Evolutionary conservation across 23 red algal species (phyloP).

Genomic region (Agarophyton chilense): DNA sequence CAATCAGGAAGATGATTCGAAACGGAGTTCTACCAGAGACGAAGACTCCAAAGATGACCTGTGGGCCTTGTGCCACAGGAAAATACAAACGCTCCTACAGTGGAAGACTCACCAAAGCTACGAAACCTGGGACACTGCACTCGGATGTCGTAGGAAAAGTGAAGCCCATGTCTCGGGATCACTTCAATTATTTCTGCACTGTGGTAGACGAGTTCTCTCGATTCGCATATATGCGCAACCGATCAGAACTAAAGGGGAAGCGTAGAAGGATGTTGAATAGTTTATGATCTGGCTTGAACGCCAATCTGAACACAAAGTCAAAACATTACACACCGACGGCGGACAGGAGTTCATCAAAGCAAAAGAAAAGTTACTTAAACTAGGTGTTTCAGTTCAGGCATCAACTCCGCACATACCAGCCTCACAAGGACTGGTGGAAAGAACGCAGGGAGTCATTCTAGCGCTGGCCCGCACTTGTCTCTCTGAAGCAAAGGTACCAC

Average conservation of each 20-base stretch:
- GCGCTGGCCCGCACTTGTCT: neutral
- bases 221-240: neutral
- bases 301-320: constrained; percentile 5
- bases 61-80: constrained; percentile 1
- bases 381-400: neutral
- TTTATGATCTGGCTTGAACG: constrained; percentile 18
- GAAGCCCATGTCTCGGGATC: neutral
- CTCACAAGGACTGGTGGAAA: constrained; percentile 20
- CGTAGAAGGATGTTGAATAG: neutral
- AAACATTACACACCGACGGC: constrained; percentile 22
- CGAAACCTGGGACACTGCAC: neutral
- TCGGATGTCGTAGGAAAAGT: constrained; percentile 9
- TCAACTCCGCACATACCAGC: constrained; percentile 14
- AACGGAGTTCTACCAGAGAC: no score
- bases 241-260: constrained; percentile 11
- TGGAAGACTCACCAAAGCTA: constrained; percentile 28
- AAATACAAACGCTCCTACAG: constrained; percentile 11
- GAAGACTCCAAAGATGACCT: no score
- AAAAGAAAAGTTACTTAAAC: neutral
- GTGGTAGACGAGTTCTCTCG: constrained; percentile 2
- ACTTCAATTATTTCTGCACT: neutral
- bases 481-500: neutral
- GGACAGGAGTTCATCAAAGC: constrained; percentile 17
- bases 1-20: no score
- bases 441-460: neutral